These are phyloP conservation scores for Colletotrichum musae DNA, from an alignment of 2,329 filamentous ascomycete genomes.

Conservation along the genomic window DNA sequence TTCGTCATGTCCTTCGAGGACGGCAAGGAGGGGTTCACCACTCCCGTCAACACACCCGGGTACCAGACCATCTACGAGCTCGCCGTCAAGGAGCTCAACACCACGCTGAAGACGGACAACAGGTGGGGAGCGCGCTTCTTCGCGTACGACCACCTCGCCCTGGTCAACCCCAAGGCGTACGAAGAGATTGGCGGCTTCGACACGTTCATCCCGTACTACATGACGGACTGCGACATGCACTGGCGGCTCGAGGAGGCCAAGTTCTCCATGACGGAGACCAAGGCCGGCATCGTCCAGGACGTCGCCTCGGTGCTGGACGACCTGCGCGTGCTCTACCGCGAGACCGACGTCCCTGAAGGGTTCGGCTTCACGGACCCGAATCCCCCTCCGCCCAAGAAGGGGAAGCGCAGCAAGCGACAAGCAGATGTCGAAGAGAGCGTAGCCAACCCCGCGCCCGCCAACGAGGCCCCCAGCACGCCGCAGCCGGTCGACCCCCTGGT, in stretches of 20 bases:
- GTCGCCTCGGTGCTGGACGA: slow-evolving; percentile 62
- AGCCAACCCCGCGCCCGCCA: background rate
- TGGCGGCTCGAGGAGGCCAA: slow-evolving; percentile 60
- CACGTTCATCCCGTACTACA: slow-evolving; percentile 70
- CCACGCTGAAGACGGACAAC: slow-evolving; percentile 49
- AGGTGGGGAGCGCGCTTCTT: slow-evolving; percentile 69
- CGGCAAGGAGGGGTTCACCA: slow-evolving; percentile 45
- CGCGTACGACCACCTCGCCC: slow-evolving; percentile 69
- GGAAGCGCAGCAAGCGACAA: background rate
- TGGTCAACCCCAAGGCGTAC: slow-evolving; percentile 68
- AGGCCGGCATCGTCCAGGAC: slow-evolving; percentile 61
- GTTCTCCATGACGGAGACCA: slow-evolving; percentile 56
- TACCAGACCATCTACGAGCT: slow-evolving; percentile 60
- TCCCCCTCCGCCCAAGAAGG: slow-evolving; percentile 43
- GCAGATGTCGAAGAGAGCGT: background rate
- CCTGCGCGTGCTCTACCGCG: slow-evolving; percentile 61
- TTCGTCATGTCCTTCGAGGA: slow-evolving; percentile 58
- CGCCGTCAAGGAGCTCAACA: slow-evolving; percentile 53
- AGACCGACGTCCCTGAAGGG: slow-evolving; percentile 49
- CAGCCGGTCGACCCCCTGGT: slow-evolving; percentile 16
- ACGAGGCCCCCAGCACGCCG: background rate
- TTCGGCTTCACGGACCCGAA: slow-evolving; percentile 55
- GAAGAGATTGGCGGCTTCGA: slow-evolving; percentile 70
- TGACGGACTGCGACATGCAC: slow-evolving; percentile 71
- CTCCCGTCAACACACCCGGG: slow-evolving; percentile 49